Base-by-base conservation (phyloP, 257 asterid species). In the Solanum virginianum region DNA sequence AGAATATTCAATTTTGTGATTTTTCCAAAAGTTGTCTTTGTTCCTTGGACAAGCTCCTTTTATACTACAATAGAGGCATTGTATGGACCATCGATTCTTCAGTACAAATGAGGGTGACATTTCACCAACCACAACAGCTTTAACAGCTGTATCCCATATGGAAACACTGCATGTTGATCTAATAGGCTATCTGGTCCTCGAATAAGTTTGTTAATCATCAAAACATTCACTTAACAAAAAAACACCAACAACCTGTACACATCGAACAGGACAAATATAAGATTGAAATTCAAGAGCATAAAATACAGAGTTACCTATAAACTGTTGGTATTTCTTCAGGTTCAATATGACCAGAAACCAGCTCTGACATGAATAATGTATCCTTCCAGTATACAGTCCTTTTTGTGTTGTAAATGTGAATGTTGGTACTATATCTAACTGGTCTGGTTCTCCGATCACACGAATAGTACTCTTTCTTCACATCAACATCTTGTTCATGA, bases 341-440 rank as follows among this genome's bases (percentile, higher is more conserved):
- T 24, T 89, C 87, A 68, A 94, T 20, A 11, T 20, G 45, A 53
- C 85, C 85, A 1, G 85, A 32, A n/a, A 0, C 16, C 26, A 10
- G 4, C 16, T 86, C 41, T 29, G 92, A 87, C 39, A 95, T 75
- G 3, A 90, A 85, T 29, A 94, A 79, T 2, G 96, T 85, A 65
- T 95, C 98, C 83, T 93, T 91, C 97, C 97, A 94, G 80, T 90
- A 90, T 5, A 97, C 97, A 92, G 81, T 83, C 12, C 86, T 81
- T 1, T 66, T 68, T 32, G 97, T 86, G 1, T 84, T 82, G 36
- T 87, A 91, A 43, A 91, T 62, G 74, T 93, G 97, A 62, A 91
- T 65, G 20, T 94, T 94, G 88, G 95, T 95, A 0, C 74, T 85
- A 53, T 86, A 94, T 70, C 87, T 92, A 62, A 94, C 95, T 87